Conservation (phyloP, 2,329 filamentous ascomycete genomes). For the Penicillium sclerotigenum region DNA sequence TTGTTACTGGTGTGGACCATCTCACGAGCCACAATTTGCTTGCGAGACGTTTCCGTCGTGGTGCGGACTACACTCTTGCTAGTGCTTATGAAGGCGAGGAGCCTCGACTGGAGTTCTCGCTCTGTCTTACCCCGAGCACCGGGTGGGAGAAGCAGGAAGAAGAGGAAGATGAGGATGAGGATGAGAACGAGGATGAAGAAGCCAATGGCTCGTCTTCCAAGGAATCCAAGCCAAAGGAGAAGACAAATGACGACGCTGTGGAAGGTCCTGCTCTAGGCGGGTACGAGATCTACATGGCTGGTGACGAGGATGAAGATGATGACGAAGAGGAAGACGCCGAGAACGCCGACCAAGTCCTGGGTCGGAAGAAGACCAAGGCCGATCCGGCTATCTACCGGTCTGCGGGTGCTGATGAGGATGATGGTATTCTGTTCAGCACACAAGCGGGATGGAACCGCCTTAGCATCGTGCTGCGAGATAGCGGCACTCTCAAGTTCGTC, state of each 20-base stretch:
- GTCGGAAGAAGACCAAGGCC: slow-evolving; percentile 36
- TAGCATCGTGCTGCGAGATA: slow-evolving; percentile 83
- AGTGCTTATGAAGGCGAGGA: slow-evolving; percentile 71
- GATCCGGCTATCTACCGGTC: slow-evolving; percentile 88
- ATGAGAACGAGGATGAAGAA: slow-evolving; percentile 36
- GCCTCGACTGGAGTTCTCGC: slow-evolving; percentile 78
- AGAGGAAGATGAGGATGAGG: slow-evolving; percentile 49
- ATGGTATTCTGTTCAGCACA: slow-evolving; percentile 67
- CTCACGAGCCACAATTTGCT: slow-evolving; percentile 72
- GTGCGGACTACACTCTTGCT: slow-evolving; percentile 88
- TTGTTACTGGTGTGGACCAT: slow-evolving; percentile 67
- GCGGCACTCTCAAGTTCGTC: slow-evolving; percentile 83
- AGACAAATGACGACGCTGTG: slow-evolving; percentile 21
- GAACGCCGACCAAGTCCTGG: slow-evolving; percentile 31
- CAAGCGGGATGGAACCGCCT: slow-evolving; percentile 82
- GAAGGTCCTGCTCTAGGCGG: slow-evolving; percentile 47
- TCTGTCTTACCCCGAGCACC: slow-evolving; percentile 77
- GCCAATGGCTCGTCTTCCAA: slow-evolving; percentile 17
- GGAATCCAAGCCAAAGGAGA: slow-evolving; percentile 38
- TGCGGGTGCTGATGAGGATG: slow-evolving; percentile 64
- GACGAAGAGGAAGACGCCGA: slow-evolving; percentile 42
- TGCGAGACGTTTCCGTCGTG: slow-evolving; percentile 82
- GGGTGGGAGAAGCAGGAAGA: slow-evolving; percentile 78
- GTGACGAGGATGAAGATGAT: slow-evolving; percentile 67
- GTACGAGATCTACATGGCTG: slow-evolving; percentile 83